A percentile compares a stretch with the other conserved stretches of the same genome.
phyloP scores from a whole-genome alignment of 331 rosid species.

The Quercus phellos region DNA sequence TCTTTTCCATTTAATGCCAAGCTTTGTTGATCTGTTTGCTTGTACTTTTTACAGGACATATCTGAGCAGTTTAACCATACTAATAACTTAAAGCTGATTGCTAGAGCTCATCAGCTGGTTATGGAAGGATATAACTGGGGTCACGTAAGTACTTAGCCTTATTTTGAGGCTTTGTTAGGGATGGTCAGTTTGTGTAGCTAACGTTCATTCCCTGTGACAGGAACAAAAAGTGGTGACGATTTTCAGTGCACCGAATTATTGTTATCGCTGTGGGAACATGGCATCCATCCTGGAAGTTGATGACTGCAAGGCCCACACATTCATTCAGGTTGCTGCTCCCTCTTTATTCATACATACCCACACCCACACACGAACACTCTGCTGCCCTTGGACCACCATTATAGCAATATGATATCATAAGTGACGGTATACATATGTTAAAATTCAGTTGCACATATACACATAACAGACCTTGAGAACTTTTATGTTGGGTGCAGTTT shows the following conservation, averaged over 20 bases:
- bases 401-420: too few relatives aligned
- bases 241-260: slow-evolving; percentile 89
- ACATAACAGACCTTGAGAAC: background rate
- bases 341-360: background rate
- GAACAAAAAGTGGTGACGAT: slow-evolving; percentile 97
- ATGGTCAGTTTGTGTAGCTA: background rate
- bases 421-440: background rate
- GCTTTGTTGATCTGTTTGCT: background rate
- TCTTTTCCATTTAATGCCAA: background rate
- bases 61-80: slow-evolving; percentile 93
- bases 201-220: slow-evolving; percentile 30
- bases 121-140: slow-evolving; percentile 99
- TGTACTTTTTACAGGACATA: slow-evolving; percentile 59
- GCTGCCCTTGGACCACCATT: background rate
- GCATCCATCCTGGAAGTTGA: slow-evolving; percentile 94
- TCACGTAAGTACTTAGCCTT: slow-evolving; percentile 45
- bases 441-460: background rate
- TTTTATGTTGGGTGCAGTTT: slow-evolving; percentile 46
- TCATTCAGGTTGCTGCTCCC: slow-evolving; percentile 62
- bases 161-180: background rate
- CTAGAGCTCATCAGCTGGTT: slow-evolving; percentile 94
- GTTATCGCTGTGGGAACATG: slow-evolving; percentile 94
- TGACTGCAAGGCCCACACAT: slow-evolving; percentile 89
- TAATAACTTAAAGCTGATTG: slow-evolving; percentile 83
- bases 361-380: background rate